Conservation (phyloP, 306 rosid genomes). For the Castanopsis chinensis region DNA sequence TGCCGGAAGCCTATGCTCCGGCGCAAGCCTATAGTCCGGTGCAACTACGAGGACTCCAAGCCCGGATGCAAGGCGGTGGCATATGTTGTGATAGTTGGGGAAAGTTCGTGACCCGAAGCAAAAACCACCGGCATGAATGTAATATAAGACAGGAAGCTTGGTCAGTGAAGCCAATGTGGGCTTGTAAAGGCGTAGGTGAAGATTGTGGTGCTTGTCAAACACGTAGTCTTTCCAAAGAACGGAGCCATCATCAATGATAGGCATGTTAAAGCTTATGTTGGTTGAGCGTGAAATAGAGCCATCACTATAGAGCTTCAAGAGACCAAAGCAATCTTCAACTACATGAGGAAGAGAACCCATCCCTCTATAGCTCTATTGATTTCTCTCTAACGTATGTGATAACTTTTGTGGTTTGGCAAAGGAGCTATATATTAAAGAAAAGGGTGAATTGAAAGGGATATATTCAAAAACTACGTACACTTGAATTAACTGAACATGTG, state of each 20-base stretch:
- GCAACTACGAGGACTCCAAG: conserved; percentile 50
- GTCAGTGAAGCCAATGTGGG: conserved; percentile 25
- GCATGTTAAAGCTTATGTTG: conserved; percentile 36
- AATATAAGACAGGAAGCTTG: conserved; percentile 49
- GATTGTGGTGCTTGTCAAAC: conserved; percentile 42
- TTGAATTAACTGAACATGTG: too few relatives aligned
- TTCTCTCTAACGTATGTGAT: not conserved
- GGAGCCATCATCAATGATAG: conserved; percentile 39
- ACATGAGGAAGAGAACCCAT: conserved; percentile 77
- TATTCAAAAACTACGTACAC: too few relatives aligned
- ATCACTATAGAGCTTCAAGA: conserved; percentile 73
- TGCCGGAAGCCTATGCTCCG: conserved; percentile 74
- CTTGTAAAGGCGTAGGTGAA: conserved; percentile 62
- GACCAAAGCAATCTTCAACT: conserved; percentile 85
- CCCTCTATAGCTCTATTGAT: not conserved
- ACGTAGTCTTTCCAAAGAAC: conserved; percentile 49
- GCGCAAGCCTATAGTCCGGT: conserved; percentile 74
- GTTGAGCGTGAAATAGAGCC: conserved; percentile 59
- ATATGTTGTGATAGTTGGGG: conserved; percentile 73
- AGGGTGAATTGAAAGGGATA: too few relatives aligned
- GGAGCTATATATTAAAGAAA: too few relatives aligned
- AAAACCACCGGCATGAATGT: conserved; percentile 83
- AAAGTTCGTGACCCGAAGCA: conserved; percentile 71
- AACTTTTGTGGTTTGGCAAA: not conserved
- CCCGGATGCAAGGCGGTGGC: conserved; percentile 51